A percentile compares a stretch with the other conserved stretches of the same genome.
Conservation (phyloP, 2,329 filamentous ascomycete species). For the Phaeosphaeria sp. region DNA sequence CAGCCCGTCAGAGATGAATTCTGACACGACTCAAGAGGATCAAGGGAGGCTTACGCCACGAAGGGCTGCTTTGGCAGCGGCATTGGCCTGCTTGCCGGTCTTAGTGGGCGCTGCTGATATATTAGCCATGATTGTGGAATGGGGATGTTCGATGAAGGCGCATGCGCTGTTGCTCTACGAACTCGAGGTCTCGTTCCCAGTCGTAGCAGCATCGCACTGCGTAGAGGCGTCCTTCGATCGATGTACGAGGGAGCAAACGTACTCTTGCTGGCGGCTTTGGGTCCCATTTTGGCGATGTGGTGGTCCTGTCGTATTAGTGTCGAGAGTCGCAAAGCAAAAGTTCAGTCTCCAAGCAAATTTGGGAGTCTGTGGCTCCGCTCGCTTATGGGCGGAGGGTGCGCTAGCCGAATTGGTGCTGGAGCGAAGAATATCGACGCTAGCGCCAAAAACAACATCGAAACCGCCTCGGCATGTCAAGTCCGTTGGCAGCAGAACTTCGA, state of each 20-base stretch:
- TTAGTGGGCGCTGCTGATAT: conserved; percentile 62
- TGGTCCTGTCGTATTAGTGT: conserved; percentile 43
- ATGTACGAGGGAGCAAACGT: conserved; percentile 23
- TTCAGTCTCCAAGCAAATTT: conserved; percentile 17
- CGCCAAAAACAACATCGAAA: conserved; percentile 15
- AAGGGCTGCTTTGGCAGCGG: conserved; percentile 94
- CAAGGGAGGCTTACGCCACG: conserved; percentile 77
- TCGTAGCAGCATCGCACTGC: conserved; percentile 13
- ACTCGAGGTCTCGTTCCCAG: conserved; percentile 13
- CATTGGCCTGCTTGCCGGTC: conserved; percentile 77
- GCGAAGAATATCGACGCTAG: conserved; percentile 16
- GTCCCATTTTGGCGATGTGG: conserved; percentile 49
- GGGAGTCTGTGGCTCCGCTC: conserved; percentile 10
- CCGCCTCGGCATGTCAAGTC: conserved; percentile 20
- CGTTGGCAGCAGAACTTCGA: conserved; percentile 1
- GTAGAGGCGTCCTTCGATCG: conserved; percentile 14
- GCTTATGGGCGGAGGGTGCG: conserved; percentile 2
- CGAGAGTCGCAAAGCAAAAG: conserved; percentile 32
- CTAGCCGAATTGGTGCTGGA: neutral
- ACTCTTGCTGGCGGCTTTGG: conserved; percentile 49
- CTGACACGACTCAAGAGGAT: conserved; percentile 57
- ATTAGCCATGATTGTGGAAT: conserved; percentile 30
- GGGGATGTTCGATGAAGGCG: conserved; percentile 24
- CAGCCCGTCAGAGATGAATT: conserved; percentile 61
- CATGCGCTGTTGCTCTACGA: conserved; percentile 27